Percentiles rank a stretch among this genome's conserved stretches.
Evolutionary conservation across 768 basidiomycete genomes (phyloP).

Genomic region (Rhodocollybia butyracea): DNA sequence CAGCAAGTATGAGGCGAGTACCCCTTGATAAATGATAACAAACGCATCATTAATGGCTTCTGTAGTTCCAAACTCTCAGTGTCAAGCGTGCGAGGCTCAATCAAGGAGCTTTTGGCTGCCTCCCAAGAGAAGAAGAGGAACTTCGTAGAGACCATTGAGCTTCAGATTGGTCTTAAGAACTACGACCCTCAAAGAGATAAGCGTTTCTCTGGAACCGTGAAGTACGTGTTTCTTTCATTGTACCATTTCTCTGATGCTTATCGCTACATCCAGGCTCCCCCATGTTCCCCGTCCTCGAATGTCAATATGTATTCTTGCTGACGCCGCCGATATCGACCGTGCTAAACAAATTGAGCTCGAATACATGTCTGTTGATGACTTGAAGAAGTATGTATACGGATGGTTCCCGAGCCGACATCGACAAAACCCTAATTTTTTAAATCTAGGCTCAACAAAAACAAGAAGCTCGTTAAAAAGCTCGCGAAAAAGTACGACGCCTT

Average conservation of each 20-base stretch:
- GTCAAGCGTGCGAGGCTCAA: constrained; percentile 98
- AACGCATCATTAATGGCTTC: neutral
- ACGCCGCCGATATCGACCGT: constrained; percentile 97
- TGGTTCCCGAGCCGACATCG: neutral
- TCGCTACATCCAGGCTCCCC: constrained; percentile 61
- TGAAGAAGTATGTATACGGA: constrained; percentile 77
- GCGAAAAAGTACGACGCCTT: constrained; percentile 99
- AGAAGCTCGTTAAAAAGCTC: constrained; percentile 99
- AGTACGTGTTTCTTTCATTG: constrained; percentile 45
- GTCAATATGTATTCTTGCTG: constrained; percentile 99
- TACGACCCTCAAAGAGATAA: constrained; percentile 99
- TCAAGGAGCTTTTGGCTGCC: constrained; percentile 86
- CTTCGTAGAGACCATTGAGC: constrained; percentile 94
- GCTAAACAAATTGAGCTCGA: constrained; percentile 97
- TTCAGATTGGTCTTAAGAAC: constrained; percentile 97
- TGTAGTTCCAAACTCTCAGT: constrained; percentile 79
- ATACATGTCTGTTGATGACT: constrained; percentile 99
- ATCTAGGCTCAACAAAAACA: constrained; percentile 96
- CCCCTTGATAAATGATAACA: neutral
- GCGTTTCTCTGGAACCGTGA: constrained; percentile 99
- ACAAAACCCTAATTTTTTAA: neutral
- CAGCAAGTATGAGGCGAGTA: constrained; percentile 6
- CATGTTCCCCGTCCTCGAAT: constrained; percentile 98
- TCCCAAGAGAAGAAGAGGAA: constrained; percentile 89
- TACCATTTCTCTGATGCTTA: constrained; percentile 7